Evolutionary conservation across 2,329 filamentous ascomycete species (phyloP), one percentile per base, ranked within the genome.

Genomic region (Fonsecaea erecta): DNA sequence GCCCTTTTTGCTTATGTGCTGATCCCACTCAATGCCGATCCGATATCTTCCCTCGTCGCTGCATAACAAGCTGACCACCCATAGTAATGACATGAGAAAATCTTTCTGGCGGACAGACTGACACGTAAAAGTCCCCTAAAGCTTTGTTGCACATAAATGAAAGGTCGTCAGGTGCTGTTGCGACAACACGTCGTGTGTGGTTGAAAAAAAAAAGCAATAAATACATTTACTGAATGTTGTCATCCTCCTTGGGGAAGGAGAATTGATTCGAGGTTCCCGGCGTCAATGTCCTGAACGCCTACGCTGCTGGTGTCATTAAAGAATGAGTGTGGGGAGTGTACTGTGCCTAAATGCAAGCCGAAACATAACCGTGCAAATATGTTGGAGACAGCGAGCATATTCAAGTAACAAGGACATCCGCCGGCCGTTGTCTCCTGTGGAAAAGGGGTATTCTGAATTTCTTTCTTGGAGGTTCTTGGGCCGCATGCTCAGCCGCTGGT

Each of bases 381-480:
- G 43, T 12, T 21, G 18, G 43, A 30, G 8, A 40, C 16, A 18
- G 24, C 5, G 30, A 16, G 48, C 48, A 16, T 30, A 9, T 16
- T 64, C 30, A 69, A 14, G 62, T 65, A n/a, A 69, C 67, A 5
- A 69, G 64, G 18, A 69, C 59, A 37, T 65, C 67, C 6, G 52
- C 43, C n/a, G 64, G 67, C 28, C 64, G 58, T 35, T 69, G 62
- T 56, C 64, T 57, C 43, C 61, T 64, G 21, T 57, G 51, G 32
- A 69, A 69, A 16, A 69, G 55, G 30, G 64, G 64, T n/a, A 69
- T 56, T 11, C 59, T 55, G 40, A 69, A 69, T 30, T 58, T 54
- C 37, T 59, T 67, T 24, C 65, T 69, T 8, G 62, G 59, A n/a
- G 48, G 55, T 16, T 57, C 56, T 40, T 60, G 56, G 12, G 37